Base-by-base conservation (phyloP, 2,329 filamentous ascomycete species). In the Westerdykella sp. region DNA sequence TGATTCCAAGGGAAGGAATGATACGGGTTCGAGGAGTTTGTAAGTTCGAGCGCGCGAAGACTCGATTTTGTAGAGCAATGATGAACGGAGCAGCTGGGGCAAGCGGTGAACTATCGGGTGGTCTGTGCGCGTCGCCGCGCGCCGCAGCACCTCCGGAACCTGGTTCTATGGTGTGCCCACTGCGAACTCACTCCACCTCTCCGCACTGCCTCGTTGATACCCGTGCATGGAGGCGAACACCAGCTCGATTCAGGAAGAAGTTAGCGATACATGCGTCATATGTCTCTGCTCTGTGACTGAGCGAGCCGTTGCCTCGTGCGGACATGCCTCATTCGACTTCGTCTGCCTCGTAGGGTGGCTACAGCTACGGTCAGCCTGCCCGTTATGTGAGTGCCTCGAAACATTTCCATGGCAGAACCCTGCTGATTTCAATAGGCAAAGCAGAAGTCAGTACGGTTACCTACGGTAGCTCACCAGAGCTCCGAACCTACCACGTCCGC, bases 311-410 rank as follows among this genome's bases (percentile, higher is more conserved):
- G 79, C 86, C 15, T 89, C 90, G 6, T 97, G 90, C 72, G 76
- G 79, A 34, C 90, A 97, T 70, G 69, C 73, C 44, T 80, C 82
- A 53, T 95, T 94, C 63, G 89, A 96, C 71, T 94, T 89, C 60
- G 65, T 87, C 11, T 97, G 90, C 65, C 77, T 95, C 5, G 69
- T 83, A 16, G 89, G 77, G 67, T 96, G 91, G 90, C 72, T 95
- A 5, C 77, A 88, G 53, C 74, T 85, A 50, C 78, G 79, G 9
- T 73, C 82, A 1, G 77, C 73, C 38, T 96, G 90, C 59, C 90
- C 91, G 14, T 73, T 96, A 41, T 97, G 90, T 78, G 83, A 72
- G 82, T 30, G 14, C 11, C n/a, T 56, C 62, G 1, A 25, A 28
- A 22, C 25, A 39, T 18, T 30, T 6, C 25, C 25, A 38, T 37